Base-by-base conservation (phyloP, 2,329 filamentous ascomycete genomes). In the Keithomyces neogunnii region DNA sequence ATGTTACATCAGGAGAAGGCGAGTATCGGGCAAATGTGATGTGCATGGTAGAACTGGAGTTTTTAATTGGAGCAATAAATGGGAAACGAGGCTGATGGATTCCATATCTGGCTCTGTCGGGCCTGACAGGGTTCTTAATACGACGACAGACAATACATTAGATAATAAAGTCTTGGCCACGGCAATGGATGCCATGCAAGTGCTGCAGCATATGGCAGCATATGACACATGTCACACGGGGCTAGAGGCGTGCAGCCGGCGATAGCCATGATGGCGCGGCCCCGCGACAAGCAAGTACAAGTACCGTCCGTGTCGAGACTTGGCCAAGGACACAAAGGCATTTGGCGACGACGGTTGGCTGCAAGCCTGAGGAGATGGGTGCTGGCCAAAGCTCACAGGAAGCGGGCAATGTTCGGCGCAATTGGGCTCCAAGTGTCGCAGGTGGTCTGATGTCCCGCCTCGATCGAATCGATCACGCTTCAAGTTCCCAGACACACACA, bases 1-100 rank as follows among this genome's bases (percentile, higher is more conserved):
- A 13, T 39, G 39, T 28, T 28, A 42, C 39, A 26, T 42, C 39
- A 13, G 8, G 40, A 30, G 13, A 26, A 44, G 4, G 26, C 45
- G 35, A 28, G 13, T 35, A 46, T 35, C 30, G 39, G 13, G 10
- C 28, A 19, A 19, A n/a, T 49, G n/a, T 26, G 26, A 33, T 13
- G 30, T 49, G 47, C 36, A 43, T n/a, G 38, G 47, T 43, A 43
- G 39, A 39, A 30, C 2, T 42, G 47, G 47, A 42, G 47, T 49
- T 49, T 19, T 43, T 44, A 29, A 49, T 32, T 38, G 47, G 47
- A 26, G 36, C 30, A 26, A 49, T 49, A 42, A 29, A 35, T 49
- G 47, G 47, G 38, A 39, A 19, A 48, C 35, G 35, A 48, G 35
- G 40, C 46, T 29, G 19, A 48, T 48, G 35, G 40, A 44, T 44